Evolutionary conservation across 805 yeast species (phyloP).

Genomic region (Huiozyma sinensis): DNA sequence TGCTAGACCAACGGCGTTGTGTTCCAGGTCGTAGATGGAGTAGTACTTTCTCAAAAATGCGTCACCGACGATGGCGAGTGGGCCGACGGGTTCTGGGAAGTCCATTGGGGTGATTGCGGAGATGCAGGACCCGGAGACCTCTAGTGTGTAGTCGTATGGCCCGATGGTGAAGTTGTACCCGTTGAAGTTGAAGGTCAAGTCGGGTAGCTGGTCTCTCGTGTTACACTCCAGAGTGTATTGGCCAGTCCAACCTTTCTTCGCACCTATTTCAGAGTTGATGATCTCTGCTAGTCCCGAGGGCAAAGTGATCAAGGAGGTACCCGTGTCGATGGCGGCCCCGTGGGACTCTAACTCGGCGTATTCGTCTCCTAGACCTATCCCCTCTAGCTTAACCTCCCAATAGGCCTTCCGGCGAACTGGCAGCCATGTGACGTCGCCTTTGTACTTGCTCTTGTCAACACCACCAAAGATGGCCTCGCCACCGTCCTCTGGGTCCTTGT

Average conservation of each 20-base stretch:
- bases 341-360: conserved; percentile 69
- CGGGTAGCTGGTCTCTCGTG: conserved; percentile 75
- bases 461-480: conserved; percentile 97
- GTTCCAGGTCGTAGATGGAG: conserved; percentile 84
- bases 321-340: conserved; percentile 98
- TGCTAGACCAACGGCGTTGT: conserved; percentile 92
- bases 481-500: conserved; percentile 52
- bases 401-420: conserved; percentile 99
- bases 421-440: conserved; percentile 85
- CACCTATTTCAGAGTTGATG: conserved; percentile 91
- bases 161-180: conserved; percentile 87
- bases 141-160: conserved; percentile 88
- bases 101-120: conserved; percentile 97
- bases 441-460: conserved; percentile 60
- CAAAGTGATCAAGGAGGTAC: conserved; percentile 90
- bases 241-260: conserved; percentile 94
- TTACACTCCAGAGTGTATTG: conserved; percentile 92
- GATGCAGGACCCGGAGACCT: conserved; percentile 89
- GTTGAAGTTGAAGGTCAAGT: conserved; percentile 77
- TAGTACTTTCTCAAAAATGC: conserved; percentile 93
- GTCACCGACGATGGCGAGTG: conserved; percentile 92
- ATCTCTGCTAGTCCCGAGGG: conserved; percentile 96
- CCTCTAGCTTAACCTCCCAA: conserved; percentile 95
- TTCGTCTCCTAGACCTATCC: conserved; percentile 86
- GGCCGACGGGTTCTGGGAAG: conserved; percentile 94